Percentiles rank a stretch among this genome's conserved stretches.
These are phyloP conservation scores for Athelia sp. DNA, from an alignment of 1,284 basidiomycete genomes.

Conservation along the genomic window DNA sequence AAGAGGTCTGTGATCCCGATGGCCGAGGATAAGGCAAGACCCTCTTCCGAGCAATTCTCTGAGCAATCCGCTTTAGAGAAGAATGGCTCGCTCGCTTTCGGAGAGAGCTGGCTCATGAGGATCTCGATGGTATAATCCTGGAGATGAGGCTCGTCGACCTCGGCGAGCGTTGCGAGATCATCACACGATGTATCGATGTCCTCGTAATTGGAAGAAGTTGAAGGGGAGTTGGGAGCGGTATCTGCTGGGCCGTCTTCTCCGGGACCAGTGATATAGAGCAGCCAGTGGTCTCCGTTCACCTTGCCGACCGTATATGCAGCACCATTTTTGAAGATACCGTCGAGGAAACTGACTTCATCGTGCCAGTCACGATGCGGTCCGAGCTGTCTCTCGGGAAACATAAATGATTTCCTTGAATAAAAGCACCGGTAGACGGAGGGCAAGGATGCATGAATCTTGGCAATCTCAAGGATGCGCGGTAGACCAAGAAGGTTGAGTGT, in stretches of 20 bases:
- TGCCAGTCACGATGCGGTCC: conserved; percentile 96
- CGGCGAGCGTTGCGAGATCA: conserved; percentile 8
- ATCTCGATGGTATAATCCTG: conserved; percentile 96
- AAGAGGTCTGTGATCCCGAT: conserved; percentile 88
- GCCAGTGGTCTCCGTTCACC: conserved; percentile 98
- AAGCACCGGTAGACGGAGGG: conserved; percentile 83
- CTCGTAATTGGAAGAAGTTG: conserved; percentile 1
- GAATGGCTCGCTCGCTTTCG: conserved; percentile 74
- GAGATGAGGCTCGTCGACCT: conserved; percentile 21
- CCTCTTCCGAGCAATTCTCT: conserved; percentile 55
- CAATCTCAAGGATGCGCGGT: conserved; percentile 89
- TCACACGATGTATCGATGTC: background rate
- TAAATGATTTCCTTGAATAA: conserved; percentile 98
- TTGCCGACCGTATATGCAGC: conserved; percentile 97
- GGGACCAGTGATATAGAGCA: conserved; percentile 86
- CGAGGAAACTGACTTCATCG: conserved; percentile 88
- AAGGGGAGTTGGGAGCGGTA: conserved; percentile 19
- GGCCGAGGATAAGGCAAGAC: conserved; percentile 60
- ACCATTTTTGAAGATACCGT: conserved; percentile 83
- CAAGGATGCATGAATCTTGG: conserved; percentile 73
- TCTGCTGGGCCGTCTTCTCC: conserved; percentile 27
- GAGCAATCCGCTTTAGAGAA: conserved; percentile 47
- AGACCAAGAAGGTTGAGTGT: conserved; percentile 96
- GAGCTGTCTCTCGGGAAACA: conserved; percentile 96
- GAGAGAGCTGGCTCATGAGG: conserved; percentile 93